Percentiles rank a stretch among this genome's conserved stretches.
Evolutionary conservation across 306 rosid species (phyloP).

Genomic region (Sicyos edulis): DNA sequence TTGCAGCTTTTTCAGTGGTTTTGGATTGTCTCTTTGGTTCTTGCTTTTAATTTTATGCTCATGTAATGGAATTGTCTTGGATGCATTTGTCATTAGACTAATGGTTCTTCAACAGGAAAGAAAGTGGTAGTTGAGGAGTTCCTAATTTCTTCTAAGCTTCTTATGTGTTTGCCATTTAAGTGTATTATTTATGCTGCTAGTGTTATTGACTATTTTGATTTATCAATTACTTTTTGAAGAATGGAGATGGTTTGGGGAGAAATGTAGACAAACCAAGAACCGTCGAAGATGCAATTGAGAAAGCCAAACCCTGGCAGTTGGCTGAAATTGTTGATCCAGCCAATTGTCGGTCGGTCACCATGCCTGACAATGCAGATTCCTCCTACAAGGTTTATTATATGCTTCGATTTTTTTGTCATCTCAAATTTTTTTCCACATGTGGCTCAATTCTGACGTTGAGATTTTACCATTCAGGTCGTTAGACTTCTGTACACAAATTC

Average conservation of each 20-base stretch:
- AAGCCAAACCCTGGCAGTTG: slow-evolving; percentile 70
- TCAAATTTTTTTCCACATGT: not conserved
- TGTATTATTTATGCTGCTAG: slow-evolving; percentile 2
- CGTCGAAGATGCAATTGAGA: slow-evolving; percentile 51
- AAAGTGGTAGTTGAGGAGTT: not conserved
- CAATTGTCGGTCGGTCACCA: slow-evolving; percentile 60
- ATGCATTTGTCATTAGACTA: not conserved
- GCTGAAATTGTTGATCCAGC: slow-evolving; percentile 68
- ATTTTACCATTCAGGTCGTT: slow-evolving; percentile 41
- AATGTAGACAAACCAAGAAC: slow-evolving; percentile 53
- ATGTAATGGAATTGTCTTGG: not conserved
- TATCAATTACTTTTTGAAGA: slow-evolving; percentile 34
- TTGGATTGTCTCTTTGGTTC: not conserved
- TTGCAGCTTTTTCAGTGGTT: not conserved
- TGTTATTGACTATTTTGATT: slow-evolving; percentile 33
- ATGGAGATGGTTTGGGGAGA: slow-evolving; percentile 53
- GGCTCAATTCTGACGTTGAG: slow-evolving; percentile 4
- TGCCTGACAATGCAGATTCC: slow-evolving; percentile 71
- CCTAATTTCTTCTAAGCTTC: slow-evolving; percentile 14
- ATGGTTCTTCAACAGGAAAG: not conserved
- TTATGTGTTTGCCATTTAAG: slow-evolving; percentile 11
- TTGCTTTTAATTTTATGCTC: slow-evolving; percentile 7
- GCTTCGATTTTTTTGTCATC: not conserved
- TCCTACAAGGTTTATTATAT: slow-evolving; percentile 60
- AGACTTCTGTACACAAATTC: slow-evolving; percentile 70